Percentiles rank a stretch among this genome's conserved stretches.
Conservation (phyloP, 148 eudicot species). For the Salicornia ramosissima region DNA sequence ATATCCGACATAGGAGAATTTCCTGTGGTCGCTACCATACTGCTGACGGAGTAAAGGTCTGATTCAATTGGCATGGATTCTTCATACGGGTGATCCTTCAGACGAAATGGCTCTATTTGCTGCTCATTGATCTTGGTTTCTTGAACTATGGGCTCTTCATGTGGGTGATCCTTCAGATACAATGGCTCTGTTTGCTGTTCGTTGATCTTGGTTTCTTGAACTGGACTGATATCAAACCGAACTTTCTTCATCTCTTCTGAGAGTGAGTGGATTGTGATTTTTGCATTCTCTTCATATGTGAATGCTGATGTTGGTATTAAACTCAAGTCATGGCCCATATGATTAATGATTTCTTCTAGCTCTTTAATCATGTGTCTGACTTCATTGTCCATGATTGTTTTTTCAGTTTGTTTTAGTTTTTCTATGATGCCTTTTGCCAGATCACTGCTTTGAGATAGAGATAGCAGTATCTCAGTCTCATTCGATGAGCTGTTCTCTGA, state of each 20-base stretch:
- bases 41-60: conserved; percentile 49
- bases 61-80: conserved; percentile 29
- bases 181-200: conserved; percentile 15
- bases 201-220: conserved; percentile 16
- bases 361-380: conserved; percentile 29
- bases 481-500: conserved; percentile 28
- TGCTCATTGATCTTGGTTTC: conserved; percentile 14
- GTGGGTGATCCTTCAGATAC: conserved; percentile 9
- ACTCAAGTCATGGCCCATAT: conserved; percentile 55
- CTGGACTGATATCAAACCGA: conserved; percentile 29
- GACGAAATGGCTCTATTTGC: conserved; percentile 13
- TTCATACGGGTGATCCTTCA: conserved; percentile 3
- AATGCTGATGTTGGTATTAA: conserved; percentile 39
- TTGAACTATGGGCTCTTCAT: conserved; percentile 16
- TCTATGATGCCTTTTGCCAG: conserved; percentile 37
- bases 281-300: conserved; percentile 36
- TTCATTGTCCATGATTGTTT: conserved; percentile 23
- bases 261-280: conserved; percentile 44
- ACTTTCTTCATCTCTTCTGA: conserved; percentile 56
- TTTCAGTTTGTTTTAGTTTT: conserved; percentile 23
- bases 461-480: conserved; percentile 31
- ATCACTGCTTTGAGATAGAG: conserved; percentile 36
- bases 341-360: conserved; percentile 50
- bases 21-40: conserved; percentile 34
- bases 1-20: conserved; percentile 33